These are phyloP conservation scores for Psidium guajava DNA, from an alignment of 345 rosid genomes.

Conservation along the genomic window DNA sequence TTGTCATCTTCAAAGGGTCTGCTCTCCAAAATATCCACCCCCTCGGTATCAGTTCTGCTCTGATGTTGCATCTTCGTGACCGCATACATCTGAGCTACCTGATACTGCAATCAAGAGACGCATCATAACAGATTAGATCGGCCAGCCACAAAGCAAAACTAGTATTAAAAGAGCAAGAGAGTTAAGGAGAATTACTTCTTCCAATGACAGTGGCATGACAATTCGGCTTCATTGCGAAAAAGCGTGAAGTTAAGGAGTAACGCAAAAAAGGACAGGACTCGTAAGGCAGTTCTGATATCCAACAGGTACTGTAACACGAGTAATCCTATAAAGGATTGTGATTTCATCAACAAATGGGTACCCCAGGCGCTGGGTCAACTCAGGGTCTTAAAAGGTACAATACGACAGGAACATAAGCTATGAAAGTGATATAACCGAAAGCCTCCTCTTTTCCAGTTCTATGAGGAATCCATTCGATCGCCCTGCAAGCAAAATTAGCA, in stretches of 20 bases:
- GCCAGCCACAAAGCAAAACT: background rate
- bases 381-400: background rate
- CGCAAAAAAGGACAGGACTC: background rate
- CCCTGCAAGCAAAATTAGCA: background rate
- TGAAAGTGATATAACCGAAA: background rate
- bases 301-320: background rate
- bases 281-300: background rate
- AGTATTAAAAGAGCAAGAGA: background rate
- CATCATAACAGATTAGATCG: background rate
- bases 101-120: constrained; percentile 34
- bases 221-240: constrained; percentile 34
- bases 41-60: constrained; percentile 38
- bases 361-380: background rate
- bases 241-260: background rate
- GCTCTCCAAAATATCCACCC: constrained; percentile 49
- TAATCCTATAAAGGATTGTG: background rate
- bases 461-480: background rate
- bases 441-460: background rate
- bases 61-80: constrained; percentile 62
- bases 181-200: constrained; percentile 32
- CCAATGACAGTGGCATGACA: constrained; percentile 56
- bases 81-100: constrained; percentile 55
- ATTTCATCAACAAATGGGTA: background rate
- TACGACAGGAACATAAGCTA: background rate
- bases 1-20: constrained; percentile 30